A percentile compares a stretch with the other conserved stretches of the same genome.
Evolutionary conservation across 495 filamentous ascomycete species (phyloP).

Genomic region (Arthonia radiata): DNA sequence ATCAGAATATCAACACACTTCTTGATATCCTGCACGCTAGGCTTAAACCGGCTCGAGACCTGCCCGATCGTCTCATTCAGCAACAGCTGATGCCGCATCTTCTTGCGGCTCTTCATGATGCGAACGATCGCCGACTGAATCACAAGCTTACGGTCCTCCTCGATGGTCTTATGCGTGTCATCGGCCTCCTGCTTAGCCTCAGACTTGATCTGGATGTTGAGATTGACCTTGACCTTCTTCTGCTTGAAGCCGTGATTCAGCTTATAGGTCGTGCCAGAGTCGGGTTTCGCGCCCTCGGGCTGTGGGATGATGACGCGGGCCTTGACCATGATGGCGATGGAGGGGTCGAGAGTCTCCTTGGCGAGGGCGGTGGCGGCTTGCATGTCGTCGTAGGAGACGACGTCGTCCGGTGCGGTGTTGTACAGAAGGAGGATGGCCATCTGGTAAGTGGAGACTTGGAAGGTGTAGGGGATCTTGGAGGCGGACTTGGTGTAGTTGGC

Average conservation of each 20-base stretch:
- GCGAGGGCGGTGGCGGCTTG: slow-evolving; percentile 51
- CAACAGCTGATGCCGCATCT: slow-evolving; percentile 85
- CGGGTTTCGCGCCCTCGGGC: slow-evolving; percentile 49
- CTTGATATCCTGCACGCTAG: slow-evolving; percentile 88
- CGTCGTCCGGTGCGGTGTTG: slow-evolving; percentile 49
- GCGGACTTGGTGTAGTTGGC: slow-evolving; percentile 63
- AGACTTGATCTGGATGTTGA: slow-evolving; percentile 83
- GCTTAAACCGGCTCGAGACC: slow-evolving; percentile 81
- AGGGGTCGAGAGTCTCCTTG: slow-evolving; percentile 62
- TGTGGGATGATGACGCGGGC: slow-evolving; percentile 55
- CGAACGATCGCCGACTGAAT: slow-evolving; percentile 95
- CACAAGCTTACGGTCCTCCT: slow-evolving; percentile 87
- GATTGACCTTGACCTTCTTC: slow-evolving; percentile 91
- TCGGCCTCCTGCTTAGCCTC: slow-evolving; percentile 87
- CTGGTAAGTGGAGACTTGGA: slow-evolving; percentile 91
- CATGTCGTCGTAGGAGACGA: slow-evolving; percentile 70
- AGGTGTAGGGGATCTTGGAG: slow-evolving; percentile 77
- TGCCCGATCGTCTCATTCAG: slow-evolving; percentile 87
- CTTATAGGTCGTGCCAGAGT: slow-evolving; percentile 45
- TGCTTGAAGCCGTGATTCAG: slow-evolving; percentile 89
- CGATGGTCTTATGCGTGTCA: slow-evolving; percentile 97
- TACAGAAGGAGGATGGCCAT: slow-evolving; percentile 94
- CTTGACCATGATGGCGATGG: slow-evolving; percentile 62
- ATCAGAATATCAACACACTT: slow-evolving; percentile 97
- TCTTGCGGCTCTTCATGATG: slow-evolving; percentile 98